Evolutionary conservation across 2,329 filamentous ascomycete genomes (phyloP).

Genomic region (Ophiostoma perfectum): DNA sequence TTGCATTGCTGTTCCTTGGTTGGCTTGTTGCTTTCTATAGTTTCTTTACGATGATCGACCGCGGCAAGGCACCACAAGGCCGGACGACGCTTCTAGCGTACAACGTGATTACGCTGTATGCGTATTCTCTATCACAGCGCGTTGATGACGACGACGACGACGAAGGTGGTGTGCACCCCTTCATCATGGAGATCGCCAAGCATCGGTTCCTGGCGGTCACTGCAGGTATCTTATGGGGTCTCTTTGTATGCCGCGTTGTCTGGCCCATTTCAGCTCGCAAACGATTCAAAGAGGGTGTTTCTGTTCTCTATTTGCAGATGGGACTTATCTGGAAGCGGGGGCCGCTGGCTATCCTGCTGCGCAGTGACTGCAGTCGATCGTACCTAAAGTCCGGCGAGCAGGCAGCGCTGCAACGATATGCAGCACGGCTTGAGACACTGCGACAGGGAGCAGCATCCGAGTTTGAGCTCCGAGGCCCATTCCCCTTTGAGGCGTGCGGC

Average conservation of each 20-base stretch:
- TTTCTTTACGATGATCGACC: constrained; percentile 83
- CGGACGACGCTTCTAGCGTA: constrained; percentile 93
- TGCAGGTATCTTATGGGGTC: constrained; percentile 82
- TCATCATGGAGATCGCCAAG: constrained; percentile 80
- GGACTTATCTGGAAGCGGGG: constrained; percentile 94
- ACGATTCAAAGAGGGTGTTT: constrained; percentile 84
- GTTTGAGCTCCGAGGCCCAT: constrained; percentile 82
- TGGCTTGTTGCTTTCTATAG: constrained; percentile 76
- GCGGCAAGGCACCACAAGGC: constrained; percentile 80
- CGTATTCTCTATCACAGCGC: constrained; percentile 77
- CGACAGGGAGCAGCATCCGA: constrained; percentile 71
- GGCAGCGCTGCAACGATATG: constrained; percentile 76
- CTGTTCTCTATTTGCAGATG: constrained; percentile 90
- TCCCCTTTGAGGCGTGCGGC: constrained; percentile 67
- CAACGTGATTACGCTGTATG: constrained; percentile 90
- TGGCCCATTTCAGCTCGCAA: constrained; percentile 89
- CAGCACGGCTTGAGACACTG: constrained; percentile 66
- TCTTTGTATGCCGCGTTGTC: constrained; percentile 80
- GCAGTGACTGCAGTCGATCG: constrained; percentile 51
- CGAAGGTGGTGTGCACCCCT: constrained; percentile 75
- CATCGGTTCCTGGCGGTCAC: constrained; percentile 86
- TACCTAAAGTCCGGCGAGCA: constrained; percentile 91
- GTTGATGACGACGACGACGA: constrained; percentile 81
- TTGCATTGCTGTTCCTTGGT: constrained; percentile 71
- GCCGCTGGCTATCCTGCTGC: constrained; percentile 68